Evolutionary conservation across 371 early-diverging fungal genomes (phyloP).

Genomic region (Chytridium lagenaria): DNA sequence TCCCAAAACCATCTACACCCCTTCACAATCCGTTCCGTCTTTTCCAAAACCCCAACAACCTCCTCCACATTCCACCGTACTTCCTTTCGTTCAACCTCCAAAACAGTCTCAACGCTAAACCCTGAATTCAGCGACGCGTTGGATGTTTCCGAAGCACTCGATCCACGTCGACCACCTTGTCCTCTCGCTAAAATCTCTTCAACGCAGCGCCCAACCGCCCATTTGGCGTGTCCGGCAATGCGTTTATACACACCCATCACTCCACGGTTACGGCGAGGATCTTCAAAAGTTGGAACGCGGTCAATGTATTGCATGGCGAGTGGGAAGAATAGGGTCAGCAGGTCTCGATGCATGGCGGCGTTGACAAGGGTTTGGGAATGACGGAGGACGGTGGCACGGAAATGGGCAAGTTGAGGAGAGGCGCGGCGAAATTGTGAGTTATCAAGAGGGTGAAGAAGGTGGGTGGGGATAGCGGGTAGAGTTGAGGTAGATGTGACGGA

Average conservation of each 20-base stretch:
- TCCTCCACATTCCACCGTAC: neutral
- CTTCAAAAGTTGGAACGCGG: neutral
- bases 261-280: neutral
- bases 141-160: too few relatives aligned
- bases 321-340: neutral
- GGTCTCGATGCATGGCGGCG: slow-evolving; percentile 1
- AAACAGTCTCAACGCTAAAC: neutral
- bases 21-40: neutral
- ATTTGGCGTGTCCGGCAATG: neutral
- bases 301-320: neutral
- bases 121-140: too few relatives aligned
- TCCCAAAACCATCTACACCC: neutral
- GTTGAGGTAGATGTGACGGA: neutral
- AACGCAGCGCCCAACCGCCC: neutral
- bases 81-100: neutral
- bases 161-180: neutral
- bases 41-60: neutral
- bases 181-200: neutral
- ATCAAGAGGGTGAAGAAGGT: neutral
- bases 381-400: neutral
- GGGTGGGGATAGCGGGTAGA: neutral
- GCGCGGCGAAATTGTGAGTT: neutral
- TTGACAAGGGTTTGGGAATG: neutral
- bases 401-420: neutral
- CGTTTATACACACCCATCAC: neutral